These are phyloP conservation scores for Pseudopyricularia cyperi DNA, from an alignment of 2,329 filamentous ascomycete species.

Conservation along the genomic window DNA sequence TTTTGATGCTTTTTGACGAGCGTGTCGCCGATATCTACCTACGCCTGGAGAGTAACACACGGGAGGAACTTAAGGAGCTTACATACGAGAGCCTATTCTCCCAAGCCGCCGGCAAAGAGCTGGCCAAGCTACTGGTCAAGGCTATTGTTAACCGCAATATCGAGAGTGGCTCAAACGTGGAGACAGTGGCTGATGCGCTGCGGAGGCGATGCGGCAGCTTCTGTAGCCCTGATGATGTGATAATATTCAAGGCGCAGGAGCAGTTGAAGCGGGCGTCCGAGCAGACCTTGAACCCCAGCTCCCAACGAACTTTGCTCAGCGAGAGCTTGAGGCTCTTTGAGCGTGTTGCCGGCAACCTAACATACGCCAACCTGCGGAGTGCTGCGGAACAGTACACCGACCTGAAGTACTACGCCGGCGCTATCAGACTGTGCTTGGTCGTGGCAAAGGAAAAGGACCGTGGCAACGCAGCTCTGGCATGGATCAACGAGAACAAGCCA, in stretches of 20 bases:
- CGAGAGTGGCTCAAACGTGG: conserved; percentile 89
- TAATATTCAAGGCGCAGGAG: conserved; percentile 97
- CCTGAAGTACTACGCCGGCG: conserved; percentile 85
- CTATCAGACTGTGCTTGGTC: conserved; percentile 72
- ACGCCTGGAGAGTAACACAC: conserved; percentile 57
- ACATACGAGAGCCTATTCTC: conserved; percentile 87
- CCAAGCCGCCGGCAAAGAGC: conserved; percentile 62
- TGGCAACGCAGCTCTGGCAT: conserved; percentile 71
- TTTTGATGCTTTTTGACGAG: conserved; percentile 89
- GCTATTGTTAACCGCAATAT: conserved; percentile 98
- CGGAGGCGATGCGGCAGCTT: conserved; percentile 89
- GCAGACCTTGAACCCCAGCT: conserved; percentile 59
- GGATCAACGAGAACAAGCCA: conserved; percentile 75
- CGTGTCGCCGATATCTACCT: conserved; percentile 77
- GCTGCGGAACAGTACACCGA: conserved; percentile 69
- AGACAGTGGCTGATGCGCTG: conserved; percentile 91
- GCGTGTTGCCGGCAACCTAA: conserved; percentile 73
- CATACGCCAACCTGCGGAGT: conserved; percentile 64
- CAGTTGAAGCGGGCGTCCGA: conserved; percentile 81
- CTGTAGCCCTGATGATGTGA: conserved; percentile 91
- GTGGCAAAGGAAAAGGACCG: conserved; percentile 79
- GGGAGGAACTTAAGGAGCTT: conserved; percentile 57
- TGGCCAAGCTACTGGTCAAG: conserved; percentile 90
- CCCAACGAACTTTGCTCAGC: conserved; percentile 66
- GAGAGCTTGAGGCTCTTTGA: conserved; percentile 83